Evolutionary conservation across 208 protist species (phyloP).

Genomic region (Leishmania martiniquensis): DNA sequence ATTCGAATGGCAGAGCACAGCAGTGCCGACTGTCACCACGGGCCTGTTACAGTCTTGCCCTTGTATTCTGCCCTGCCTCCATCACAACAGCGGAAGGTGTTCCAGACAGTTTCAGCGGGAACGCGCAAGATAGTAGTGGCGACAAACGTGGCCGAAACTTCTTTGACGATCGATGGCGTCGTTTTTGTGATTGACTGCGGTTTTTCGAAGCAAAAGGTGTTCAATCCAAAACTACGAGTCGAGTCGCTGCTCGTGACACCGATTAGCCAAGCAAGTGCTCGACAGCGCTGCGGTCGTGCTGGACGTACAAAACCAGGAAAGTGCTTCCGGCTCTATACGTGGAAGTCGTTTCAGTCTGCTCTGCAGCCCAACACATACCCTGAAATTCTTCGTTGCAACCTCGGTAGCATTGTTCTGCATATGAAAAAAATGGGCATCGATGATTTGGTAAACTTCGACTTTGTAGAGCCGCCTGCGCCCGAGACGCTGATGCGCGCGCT

Average conservation of each 20-base stretch:
- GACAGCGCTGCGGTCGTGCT: constrained; percentile 96
- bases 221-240: constrained; percentile 97
- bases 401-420: constrained; percentile 96
- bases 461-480: constrained; percentile 98
- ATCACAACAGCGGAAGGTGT: constrained; percentile 98
- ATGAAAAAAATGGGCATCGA: constrained; percentile 99
- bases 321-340: constrained; percentile 97
- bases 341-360: constrained; percentile 95
- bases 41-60: constrained; percentile 93
- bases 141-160: constrained; percentile 99
- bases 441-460: constrained; percentile 97
- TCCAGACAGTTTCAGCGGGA: constrained; percentile 92
- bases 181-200: constrained; percentile 99
- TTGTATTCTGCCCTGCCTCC: constrained; percentile 98
- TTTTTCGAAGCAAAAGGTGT: constrained; percentile 98
- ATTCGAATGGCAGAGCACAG: constrained; percentile 83
- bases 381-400: constrained; percentile 98
- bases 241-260: constrained; percentile 97
- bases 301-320: constrained; percentile 96
- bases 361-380: constrained; percentile 94
- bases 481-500: constrained; percentile 96
- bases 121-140: constrained; percentile 97
- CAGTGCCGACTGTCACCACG: constrained; percentile 75
- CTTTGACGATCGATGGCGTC: constrained; percentile 99
- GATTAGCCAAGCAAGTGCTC: constrained; percentile 97